These are phyloP conservation scores for Tylopilus intermedius DNA, from an alignment of 768 basidiomycete genomes.

Conservation along the genomic window DNA sequence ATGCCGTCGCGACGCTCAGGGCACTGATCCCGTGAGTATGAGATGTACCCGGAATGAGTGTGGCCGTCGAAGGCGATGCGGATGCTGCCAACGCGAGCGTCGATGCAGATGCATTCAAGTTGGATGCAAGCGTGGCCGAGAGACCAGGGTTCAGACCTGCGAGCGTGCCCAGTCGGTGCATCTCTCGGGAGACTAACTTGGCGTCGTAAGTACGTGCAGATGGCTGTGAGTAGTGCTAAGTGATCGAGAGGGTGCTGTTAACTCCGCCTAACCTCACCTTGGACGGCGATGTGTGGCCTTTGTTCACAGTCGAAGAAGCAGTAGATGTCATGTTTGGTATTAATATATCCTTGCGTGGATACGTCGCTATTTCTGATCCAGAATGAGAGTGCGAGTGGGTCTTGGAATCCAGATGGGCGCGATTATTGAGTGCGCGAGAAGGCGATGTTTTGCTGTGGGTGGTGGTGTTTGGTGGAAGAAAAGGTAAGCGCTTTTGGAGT, in stretches of 20 bases:
- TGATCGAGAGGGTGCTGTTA: constrained; percentile 8
- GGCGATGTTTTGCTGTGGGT: constrained; percentile 32
- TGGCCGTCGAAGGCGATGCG: constrained; percentile 33
- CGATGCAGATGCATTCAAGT: constrained; percentile 40
- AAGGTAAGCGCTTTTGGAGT: constrained; percentile 28
- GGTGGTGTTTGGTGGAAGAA: constrained; percentile 36
- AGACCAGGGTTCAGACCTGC: constrained; percentile 48
- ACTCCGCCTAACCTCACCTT: constrained; percentile 30
- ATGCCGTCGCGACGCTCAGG: constrained; percentile 24
- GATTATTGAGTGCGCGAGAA: constrained; percentile 13
- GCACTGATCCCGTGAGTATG: constrained; percentile 24
- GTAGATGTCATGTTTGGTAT: constrained; percentile 25
- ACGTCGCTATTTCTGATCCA: constrained; percentile 31
- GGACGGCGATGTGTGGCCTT: constrained; percentile 31
- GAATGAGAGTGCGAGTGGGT: constrained; percentile 37
- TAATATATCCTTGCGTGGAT: constrained; percentile 10
- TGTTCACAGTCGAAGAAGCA: constrained; percentile 23
- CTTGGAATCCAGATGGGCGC: constrained; percentile 26
- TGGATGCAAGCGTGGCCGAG: constrained; percentile 33
- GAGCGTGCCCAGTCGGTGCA: constrained; percentile 74
- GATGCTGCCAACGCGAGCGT: constrained; percentile 40
- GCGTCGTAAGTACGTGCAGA: constrained; percentile 74
- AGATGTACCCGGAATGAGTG: constrained; percentile 32
- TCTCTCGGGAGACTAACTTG: constrained; percentile 76
- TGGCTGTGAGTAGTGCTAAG: constrained; percentile 33